Evolutionary conservation across 2,329 filamentous ascomycete genomes (phyloP).

Genomic region (Diatrype stigma): DNA sequence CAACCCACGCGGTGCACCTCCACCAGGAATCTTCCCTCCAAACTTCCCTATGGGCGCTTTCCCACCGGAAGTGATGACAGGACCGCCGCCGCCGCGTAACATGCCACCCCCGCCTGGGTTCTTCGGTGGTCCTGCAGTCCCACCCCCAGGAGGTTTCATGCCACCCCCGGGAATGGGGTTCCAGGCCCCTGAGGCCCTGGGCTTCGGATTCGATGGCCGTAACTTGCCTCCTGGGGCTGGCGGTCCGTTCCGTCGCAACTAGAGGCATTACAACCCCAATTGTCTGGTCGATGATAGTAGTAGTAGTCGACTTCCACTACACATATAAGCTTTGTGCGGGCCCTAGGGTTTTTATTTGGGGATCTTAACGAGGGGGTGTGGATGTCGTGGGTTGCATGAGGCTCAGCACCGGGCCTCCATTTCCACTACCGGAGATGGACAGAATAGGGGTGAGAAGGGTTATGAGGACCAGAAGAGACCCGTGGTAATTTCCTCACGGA

Average conservation of each 20-base stretch:
- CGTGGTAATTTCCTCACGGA: neutral
- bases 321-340: neutral
- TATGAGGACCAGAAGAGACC: neutral
- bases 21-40: slow-evolving; percentile 58
- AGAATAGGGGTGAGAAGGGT: neutral
- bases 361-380: too few species aligned
- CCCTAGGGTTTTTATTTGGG: too few species aligned
- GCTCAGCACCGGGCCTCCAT: neutral
- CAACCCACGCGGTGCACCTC: slow-evolving; percentile 42
- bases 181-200: slow-evolving; percentile 48
- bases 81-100: slow-evolving; percentile 31
- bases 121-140: slow-evolving; percentile 40
- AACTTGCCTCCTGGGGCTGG: slow-evolving; percentile 46
- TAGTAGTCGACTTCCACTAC: neutral
- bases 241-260: slow-evolving; percentile 34
- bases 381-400: neutral
- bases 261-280: slow-evolving; percentile 1
- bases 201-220: slow-evolving; percentile 52
- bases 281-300: neutral
- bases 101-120: slow-evolving; percentile 56
- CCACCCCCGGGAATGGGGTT: slow-evolving; percentile 54
- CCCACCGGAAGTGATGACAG: slow-evolving; percentile 49
- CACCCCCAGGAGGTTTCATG: slow-evolving; percentile 48
- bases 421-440: neutral
- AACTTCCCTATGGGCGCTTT: slow-evolving; percentile 52